phyloP scores from a whole-genome alignment of 768 basidiomycete species.

The Pilatotrama ljubarskyi region DNA sequence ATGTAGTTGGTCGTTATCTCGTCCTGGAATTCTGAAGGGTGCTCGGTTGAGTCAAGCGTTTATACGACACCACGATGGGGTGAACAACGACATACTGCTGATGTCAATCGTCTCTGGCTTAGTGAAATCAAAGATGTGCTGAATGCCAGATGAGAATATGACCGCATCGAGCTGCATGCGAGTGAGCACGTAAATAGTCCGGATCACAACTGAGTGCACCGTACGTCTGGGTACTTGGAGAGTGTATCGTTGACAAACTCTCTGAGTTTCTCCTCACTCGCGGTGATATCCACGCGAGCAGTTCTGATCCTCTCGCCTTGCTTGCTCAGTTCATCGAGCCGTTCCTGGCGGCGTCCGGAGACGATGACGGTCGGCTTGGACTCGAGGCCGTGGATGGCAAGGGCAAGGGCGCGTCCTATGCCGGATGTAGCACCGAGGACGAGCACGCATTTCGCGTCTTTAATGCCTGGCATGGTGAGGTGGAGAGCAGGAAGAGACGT shows the following conservation, averaged over 20 bases:
- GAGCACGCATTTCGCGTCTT: slow-evolving; percentile 50
- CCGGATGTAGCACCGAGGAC: slow-evolving; percentile 60
- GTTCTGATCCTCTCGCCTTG: slow-evolving; percentile 39
- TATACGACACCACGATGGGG: not conserved
- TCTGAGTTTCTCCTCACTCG: slow-evolving; percentile 40
- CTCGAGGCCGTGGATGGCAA: slow-evolving; percentile 47
- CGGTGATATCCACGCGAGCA: slow-evolving; percentile 45
- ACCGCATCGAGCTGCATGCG: slow-evolving; percentile 52
- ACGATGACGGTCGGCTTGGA: slow-evolving; percentile 52
- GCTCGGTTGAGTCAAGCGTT: no score
- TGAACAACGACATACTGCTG: slow-evolving; percentile 36
- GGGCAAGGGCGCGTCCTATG: slow-evolving; percentile 57
- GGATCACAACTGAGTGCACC: slow-evolving; percentile 11
- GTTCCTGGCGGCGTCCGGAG: slow-evolving; percentile 51
- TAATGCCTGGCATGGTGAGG: slow-evolving; percentile 35
- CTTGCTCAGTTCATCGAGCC: slow-evolving; percentile 49
- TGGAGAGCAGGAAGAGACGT: not conserved
- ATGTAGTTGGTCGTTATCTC: slow-evolving; percentile 60
- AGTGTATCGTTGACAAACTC: slow-evolving; percentile 42
- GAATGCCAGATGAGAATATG: slow-evolving; percentile 54
- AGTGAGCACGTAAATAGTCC: not conserved
- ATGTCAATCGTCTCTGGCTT: slow-evolving; percentile 43
- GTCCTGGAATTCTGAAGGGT: slow-evolving; percentile 36
- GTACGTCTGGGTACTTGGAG: slow-evolving; percentile 49
- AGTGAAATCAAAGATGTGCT: slow-evolving; percentile 49